These are phyloP conservation scores for Primulina tabacum DNA, from an alignment of 257 asterid species.

Conservation along the genomic window DNA sequence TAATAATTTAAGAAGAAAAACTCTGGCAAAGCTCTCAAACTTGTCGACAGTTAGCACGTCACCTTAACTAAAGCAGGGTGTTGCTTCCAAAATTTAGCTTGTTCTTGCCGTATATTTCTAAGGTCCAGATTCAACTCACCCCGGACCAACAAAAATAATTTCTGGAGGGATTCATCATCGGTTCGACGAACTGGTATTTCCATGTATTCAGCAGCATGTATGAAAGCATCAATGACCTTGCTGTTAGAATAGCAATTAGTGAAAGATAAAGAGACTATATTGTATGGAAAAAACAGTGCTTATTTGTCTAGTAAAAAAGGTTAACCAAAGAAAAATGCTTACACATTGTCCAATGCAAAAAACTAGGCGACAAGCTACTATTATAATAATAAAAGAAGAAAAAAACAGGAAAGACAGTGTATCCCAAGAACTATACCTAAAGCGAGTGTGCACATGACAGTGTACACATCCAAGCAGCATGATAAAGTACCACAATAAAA, in stretches of 20 bases:
- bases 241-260: conserved; percentile 48
- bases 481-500: neutral
- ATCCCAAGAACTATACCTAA: neutral
- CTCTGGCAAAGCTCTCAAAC: conserved; percentile 22
- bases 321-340: too few species aligned
- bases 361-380: conserved; percentile 14
- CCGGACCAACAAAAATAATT: conserved; percentile 81
- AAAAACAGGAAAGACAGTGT: neutral
- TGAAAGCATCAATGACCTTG: conserved; percentile 94
- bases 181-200: conserved; percentile 95
- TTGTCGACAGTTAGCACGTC: conserved; percentile 23
- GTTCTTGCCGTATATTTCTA: conserved; percentile 90
- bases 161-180: conserved; percentile 96
- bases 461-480: conserved; percentile 12
- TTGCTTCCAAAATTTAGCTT: conserved; percentile 95
- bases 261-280: conserved; percentile 17
- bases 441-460: neutral
- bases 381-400: neutral
- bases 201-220: conserved; percentile 95
- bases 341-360: conserved; percentile 6
- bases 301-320: neutral
- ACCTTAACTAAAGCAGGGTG: conserved; percentile 99
- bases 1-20: conserved; percentile 22
- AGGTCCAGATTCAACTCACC: conserved; percentile 95
- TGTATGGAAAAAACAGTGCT: too few species aligned